Evolutionary conservation across 2,329 filamentous ascomycete species (phyloP).

Genomic region (Dactylellina sp.): DNA sequence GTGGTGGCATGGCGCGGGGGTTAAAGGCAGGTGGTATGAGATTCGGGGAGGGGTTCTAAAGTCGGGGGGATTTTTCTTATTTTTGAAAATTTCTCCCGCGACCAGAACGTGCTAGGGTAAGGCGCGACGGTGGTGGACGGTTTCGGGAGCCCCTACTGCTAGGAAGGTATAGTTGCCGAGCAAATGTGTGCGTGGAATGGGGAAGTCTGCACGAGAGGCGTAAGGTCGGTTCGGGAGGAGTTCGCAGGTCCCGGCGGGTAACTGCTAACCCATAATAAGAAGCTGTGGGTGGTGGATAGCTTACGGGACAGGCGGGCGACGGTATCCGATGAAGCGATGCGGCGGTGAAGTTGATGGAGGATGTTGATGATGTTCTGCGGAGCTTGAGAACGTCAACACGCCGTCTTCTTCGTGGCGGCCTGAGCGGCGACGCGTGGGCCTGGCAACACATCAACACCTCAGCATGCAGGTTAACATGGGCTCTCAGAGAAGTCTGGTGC

Average conservation of each 20-base stretch:
- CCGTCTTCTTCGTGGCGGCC: constrained; percentile 13
- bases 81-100: constrained; percentile 3
- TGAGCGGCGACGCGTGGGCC: constrained; percentile 44
- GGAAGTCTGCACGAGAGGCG: constrained; percentile 45
- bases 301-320: neutral
- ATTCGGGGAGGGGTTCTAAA: constrained; percentile 9
- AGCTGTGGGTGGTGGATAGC: constrained; percentile 8
- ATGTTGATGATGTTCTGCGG: constrained; percentile 27
- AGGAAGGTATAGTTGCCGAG: constrained; percentile 53
- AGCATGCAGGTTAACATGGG: neutral
- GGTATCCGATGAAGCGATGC: neutral
- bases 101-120: constrained; percentile 20
- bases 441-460: constrained; percentile 47
- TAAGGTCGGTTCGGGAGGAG: constrained; percentile 1
- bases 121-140: constrained; percentile 38
- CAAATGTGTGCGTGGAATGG: constrained; percentile 15
- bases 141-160: constrained; percentile 21
- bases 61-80: constrained; percentile 26
- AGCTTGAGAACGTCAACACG: constrained; percentile 43
- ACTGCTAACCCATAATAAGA: neutral
- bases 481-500: too few species aligned
- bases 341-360: constrained; percentile 33
- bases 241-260: neutral
- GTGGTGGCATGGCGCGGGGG: constrained; percentile 52
- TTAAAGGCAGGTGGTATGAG: constrained; percentile 13